phyloP scores from a whole-genome alignment of 2,329 filamentous ascomycete genomes.

The Cercospora sojina region DNA sequence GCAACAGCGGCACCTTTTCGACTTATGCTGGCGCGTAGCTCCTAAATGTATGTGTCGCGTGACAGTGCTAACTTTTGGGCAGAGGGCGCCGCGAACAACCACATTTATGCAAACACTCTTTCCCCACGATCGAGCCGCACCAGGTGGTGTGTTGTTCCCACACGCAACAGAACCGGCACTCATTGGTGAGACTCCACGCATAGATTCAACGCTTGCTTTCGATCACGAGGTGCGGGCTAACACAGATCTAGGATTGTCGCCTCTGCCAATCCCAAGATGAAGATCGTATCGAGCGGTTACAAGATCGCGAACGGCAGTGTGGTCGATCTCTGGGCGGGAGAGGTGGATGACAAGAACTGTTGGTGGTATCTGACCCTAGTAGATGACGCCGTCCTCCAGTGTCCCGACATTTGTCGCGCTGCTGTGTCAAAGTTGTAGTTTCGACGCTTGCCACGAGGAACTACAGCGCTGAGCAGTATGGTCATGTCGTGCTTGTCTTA shows the following conservation, averaged over 20 bases:
- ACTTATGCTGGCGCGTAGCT: background rate
- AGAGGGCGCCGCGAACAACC: background rate
- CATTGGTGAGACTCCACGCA: background rate
- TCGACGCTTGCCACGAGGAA: too few relatives aligned
- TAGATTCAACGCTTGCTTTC: too few relatives aligned
- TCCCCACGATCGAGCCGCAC: background rate
- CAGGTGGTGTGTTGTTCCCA: background rate
- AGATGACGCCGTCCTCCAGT: too few relatives aligned
- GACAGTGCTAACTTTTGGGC: background rate
- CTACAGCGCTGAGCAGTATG: too few relatives aligned
- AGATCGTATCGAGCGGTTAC: background rate
- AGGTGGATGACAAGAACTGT: too few relatives aligned
- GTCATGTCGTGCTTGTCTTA: too few relatives aligned
- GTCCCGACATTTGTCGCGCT: too few relatives aligned
- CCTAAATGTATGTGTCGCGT: background rate
- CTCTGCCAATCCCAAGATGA: background rate
- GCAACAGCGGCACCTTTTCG: background rate
- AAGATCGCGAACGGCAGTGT: too few relatives aligned
- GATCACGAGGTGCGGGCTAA: too few relatives aligned
- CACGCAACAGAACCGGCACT: background rate
- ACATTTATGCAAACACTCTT: background rate
- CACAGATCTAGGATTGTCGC: background rate
- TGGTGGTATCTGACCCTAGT: too few relatives aligned
- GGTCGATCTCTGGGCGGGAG: too few relatives aligned
- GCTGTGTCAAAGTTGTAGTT: too few relatives aligned